Conservation (phyloP, 768 basidiomycete genomes). For the Russula griseocarnosa region DNA sequence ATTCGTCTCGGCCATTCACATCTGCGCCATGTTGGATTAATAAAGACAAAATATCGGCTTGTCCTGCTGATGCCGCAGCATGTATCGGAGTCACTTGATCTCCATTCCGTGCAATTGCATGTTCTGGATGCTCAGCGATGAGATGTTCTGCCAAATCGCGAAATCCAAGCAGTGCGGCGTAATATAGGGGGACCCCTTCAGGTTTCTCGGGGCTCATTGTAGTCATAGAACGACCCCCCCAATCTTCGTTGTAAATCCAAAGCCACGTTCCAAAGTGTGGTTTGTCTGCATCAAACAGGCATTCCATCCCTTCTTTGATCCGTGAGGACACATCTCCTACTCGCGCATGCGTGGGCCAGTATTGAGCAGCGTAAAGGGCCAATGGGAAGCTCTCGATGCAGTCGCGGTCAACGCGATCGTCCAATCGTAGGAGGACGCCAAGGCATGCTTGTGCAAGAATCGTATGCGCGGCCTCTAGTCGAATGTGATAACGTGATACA, state of each 20-base stretch:
- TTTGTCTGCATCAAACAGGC: conserved; percentile 5
- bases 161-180: conserved; percentile 2
- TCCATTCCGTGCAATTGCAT: background rate
- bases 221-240: background rate
- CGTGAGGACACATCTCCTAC: background rate
- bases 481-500: conserved; percentile 7
- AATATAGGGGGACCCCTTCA: background rate
- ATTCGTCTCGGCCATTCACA: background rate
- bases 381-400: background rate
- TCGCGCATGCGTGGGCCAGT: conserved; percentile 1
- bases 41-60: background rate
- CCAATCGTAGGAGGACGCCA: background rate
- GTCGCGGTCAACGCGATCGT: background rate
- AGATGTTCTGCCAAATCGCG: background rate
- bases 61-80: background rate
- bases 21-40: background rate
- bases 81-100: background rate
- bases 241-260: conserved; percentile 3
- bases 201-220: background rate
- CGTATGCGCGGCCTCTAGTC: background rate
- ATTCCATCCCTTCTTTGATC: background rate
- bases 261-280: conserved; percentile 7
- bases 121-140: background rate
- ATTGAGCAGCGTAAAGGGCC: background rate
- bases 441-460: conserved; percentile 2